Percentiles rank a stretch among this genome's conserved stretches.
These are phyloP conservation scores for Blastomyces parvus DNA, from an alignment of 2,329 filamentous ascomycete species.

Conservation along the genomic window DNA sequence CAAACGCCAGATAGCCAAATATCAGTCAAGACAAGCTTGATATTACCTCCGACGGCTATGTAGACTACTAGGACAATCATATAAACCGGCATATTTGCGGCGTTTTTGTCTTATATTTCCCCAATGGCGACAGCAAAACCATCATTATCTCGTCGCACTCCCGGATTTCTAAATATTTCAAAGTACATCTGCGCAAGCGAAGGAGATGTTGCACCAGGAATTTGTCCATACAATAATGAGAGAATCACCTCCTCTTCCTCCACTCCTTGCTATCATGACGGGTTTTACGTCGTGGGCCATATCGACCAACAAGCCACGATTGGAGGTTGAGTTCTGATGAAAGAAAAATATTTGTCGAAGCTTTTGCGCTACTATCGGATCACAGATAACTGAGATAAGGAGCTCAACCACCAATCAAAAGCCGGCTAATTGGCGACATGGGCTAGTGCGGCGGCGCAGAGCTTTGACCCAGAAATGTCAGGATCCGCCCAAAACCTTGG, in stretches of 20 bases:
- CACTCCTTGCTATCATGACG: background rate
- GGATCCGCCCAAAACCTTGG: constrained; percentile 2
- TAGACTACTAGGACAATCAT: background rate
- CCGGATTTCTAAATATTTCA: no score
- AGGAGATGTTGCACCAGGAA: background rate
- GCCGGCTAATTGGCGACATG: background rate
- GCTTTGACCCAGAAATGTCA: background rate
- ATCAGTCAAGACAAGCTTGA: background rate
- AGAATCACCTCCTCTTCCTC: background rate
- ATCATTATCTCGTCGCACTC: no score
- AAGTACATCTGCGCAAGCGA: no score
- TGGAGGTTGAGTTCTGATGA: background rate
- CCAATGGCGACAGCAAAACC: background rate
- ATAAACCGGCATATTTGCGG: background rate
- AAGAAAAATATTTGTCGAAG: constrained; percentile 7
- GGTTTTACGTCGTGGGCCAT: background rate
- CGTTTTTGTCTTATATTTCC: background rate
- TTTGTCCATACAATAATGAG: background rate
- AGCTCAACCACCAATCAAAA: constrained; percentile 1
- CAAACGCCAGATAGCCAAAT: background rate
- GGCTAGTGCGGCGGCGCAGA: background rate
- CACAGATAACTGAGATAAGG: constrained; percentile 3
- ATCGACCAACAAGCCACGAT: no score
- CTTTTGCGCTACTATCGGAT: background rate
- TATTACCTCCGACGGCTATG: background rate